Base-by-base conservation (phyloP, 2,329 filamentous ascomycete species). In the Aspergillus sp. region DNA sequence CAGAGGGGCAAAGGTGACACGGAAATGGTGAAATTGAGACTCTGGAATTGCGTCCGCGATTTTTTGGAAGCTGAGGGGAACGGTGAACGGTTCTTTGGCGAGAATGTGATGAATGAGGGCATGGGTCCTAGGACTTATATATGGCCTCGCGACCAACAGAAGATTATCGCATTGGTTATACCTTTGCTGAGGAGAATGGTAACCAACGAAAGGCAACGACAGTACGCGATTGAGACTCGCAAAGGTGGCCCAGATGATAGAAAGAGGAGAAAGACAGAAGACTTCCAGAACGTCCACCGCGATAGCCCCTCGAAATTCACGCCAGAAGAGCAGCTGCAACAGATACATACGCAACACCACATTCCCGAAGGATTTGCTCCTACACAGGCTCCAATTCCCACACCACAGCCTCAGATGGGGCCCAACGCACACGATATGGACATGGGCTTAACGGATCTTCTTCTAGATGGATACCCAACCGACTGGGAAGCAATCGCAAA, bases 121-220 rank as follows among this genome's bases (percentile, higher is more conserved):
- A 64, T 68, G 56, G 62, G 50, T 1, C 58, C 54, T 40, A 56
- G 71, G 34, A 68, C 68, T 6, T 65, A 76, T 43, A 60, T 74
- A 10, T 81, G 77, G 77, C 77, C 78, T 4, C 64, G 67, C 37
- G 76, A 81, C 50, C 70, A 71, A 39, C 74, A 77, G 44, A 73
- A 74, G 47, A 77, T 81, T 39, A 75, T 81, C 33, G 68, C 72
- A n/a, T 61, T 78, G 19, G 72, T 79, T n/a, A 79, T 76, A 48
- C 77, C 77, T 9, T 58, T 81, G 37, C 64, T 81, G 46, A 62
- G 77, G 44, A 67, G 77, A 26, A 79, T 81, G 76, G 76, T 81
- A 9, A 80, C 77, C 11, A 81, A 81, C 46, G 78, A 81, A 56
- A 67, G 77, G 26, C 77, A 81, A 54, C 66, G 77, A 32, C 68